These are phyloP conservation scores for Rhodotorula sp. DNA, from an alignment of 1,284 basidiomycete species.

Conservation along the genomic window DNA sequence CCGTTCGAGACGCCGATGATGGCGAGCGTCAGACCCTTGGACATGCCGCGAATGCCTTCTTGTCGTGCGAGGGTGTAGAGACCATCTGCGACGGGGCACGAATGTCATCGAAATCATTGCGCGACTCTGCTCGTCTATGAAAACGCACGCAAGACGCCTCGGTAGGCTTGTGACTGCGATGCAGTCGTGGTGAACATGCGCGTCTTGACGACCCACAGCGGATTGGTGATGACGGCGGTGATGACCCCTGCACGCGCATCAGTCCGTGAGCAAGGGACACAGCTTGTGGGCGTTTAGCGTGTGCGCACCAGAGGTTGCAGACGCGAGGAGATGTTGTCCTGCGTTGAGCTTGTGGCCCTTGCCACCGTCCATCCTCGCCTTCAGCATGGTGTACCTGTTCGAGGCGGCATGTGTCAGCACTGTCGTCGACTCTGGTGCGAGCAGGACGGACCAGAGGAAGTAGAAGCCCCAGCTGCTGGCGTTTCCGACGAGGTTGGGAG, in stretches of 20 bases:
- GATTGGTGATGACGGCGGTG: slow-evolving; percentile 94
- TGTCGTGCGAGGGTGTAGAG: slow-evolving; percentile 57
- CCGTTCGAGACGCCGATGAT: slow-evolving; percentile 94
- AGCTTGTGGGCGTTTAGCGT: slow-evolving; percentile 45
- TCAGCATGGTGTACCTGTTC: slow-evolving; percentile 88
- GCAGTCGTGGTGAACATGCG: slow-evolving; percentile 87
- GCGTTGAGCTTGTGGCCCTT: slow-evolving; percentile 62
- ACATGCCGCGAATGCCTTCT: slow-evolving; percentile 80
- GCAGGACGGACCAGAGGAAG: slow-evolving; percentile 73
- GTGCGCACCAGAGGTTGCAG: slow-evolving; percentile 83
- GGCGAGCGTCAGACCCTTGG: slow-evolving; percentile 83
- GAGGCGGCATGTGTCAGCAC: fast-evolving
- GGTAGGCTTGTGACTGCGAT: slow-evolving; percentile 68
- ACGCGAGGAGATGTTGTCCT: slow-evolving; percentile 80
- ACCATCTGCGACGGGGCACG: slow-evolving; percentile 62
- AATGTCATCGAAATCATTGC: not conserved
- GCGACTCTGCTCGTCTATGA: not conserved
- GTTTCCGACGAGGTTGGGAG: slow-evolving; percentile 91
- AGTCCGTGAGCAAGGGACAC: not conserved
- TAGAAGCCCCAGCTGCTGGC: slow-evolving; percentile 98
- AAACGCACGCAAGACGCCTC: slow-evolving; percentile 73
- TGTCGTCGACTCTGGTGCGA: not conserved
- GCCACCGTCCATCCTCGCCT: slow-evolving; percentile 55
- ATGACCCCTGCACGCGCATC: slow-evolving; percentile 65
- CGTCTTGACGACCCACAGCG: slow-evolving; percentile 97